These are phyloP conservation scores for Populus tomentosa DNA, from an alignment of 441 rosid genomes.

Conservation along the genomic window DNA sequence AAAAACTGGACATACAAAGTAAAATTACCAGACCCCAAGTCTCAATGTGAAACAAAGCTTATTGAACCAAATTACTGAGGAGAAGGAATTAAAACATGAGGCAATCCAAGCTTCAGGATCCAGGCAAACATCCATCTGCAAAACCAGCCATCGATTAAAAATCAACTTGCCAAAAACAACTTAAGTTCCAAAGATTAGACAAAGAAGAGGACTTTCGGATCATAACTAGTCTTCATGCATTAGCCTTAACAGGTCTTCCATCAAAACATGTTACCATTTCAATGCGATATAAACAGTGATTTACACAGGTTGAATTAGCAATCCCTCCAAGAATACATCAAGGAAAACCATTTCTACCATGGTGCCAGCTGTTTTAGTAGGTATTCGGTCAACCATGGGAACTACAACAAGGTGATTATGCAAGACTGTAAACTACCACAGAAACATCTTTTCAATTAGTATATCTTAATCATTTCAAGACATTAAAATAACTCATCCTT, in stretches of 20 bases:
- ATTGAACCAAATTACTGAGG: not conserved
- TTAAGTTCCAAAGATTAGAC: not conserved
- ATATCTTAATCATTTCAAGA: not conserved
- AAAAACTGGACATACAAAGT: not conserved
- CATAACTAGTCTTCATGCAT: not conserved
- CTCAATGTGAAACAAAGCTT: not conserved
- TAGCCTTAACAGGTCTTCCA: not conserved
- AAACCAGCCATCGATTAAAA: not conserved
- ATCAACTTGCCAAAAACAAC: not conserved
- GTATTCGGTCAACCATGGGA: not conserved
- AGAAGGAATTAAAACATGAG: not conserved
- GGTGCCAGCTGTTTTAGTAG: not conserved
- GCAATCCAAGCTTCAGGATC: not conserved
- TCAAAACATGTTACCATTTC: not conserved
- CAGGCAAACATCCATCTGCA: conserved; percentile 1
- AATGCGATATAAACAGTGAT: not conserved
- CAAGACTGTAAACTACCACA: too few relatives aligned
- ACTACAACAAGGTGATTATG: too few relatives aligned
- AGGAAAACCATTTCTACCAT: not conserved
- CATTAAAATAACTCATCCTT: not conserved
- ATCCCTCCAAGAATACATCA: not conserved
- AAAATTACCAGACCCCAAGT: not conserved
- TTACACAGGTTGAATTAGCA: not conserved
- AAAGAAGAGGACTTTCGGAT: not conserved
- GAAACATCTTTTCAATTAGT: not conserved